phyloP scores from a whole-genome alignment of 192 early-diverging fungal species.

The Gigaspora rosea region DNA sequence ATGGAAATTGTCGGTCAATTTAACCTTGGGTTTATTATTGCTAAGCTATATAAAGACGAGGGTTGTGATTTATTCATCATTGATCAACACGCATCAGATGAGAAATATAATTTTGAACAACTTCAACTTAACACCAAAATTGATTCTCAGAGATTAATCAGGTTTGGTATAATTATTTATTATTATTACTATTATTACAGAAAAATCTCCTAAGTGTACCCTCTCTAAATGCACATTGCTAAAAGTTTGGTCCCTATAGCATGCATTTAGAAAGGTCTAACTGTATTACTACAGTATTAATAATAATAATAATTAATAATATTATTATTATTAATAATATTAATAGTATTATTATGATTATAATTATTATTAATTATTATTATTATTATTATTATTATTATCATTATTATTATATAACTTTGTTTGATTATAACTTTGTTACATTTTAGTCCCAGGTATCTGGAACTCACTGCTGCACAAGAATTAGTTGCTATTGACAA shows the following conservation, averaged over 20 bases:
- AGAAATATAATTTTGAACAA: slow-evolving; percentile 95
- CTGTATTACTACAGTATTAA: too few relatives aligned
- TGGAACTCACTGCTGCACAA: slow-evolving; percentile 77
- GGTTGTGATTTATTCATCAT: slow-evolving; percentile 82
- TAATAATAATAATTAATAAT: too few relatives aligned
- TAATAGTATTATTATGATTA: not conserved
- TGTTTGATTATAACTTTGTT: not conserved
- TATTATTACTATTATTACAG: not conserved
- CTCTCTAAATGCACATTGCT: too few relatives aligned
- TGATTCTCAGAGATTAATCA: slow-evolving; percentile 66
- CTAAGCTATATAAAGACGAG: slow-evolving; percentile 53
- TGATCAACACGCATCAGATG: slow-evolving; percentile 98
- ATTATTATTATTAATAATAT: too few relatives aligned
- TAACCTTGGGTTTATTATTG: slow-evolving; percentile 95
- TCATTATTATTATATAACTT: not conserved
- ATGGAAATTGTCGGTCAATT: slow-evolving; percentile 96
- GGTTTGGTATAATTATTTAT: slow-evolving; percentile 38
- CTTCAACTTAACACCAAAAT: slow-evolving; percentile 66
- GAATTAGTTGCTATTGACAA: slow-evolving; percentile 80
- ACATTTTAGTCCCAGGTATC: slow-evolving; percentile 56
- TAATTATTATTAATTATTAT: not conserved
- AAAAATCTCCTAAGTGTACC: too few relatives aligned
- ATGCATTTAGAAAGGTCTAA: too few relatives aligned
- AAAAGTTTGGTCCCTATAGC: too few relatives aligned
- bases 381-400: not conserved